These are phyloP conservation scores for Kitagawia praeruptora DNA, from an alignment of 129 eudicot genomes.

Conservation along the genomic window DNA sequence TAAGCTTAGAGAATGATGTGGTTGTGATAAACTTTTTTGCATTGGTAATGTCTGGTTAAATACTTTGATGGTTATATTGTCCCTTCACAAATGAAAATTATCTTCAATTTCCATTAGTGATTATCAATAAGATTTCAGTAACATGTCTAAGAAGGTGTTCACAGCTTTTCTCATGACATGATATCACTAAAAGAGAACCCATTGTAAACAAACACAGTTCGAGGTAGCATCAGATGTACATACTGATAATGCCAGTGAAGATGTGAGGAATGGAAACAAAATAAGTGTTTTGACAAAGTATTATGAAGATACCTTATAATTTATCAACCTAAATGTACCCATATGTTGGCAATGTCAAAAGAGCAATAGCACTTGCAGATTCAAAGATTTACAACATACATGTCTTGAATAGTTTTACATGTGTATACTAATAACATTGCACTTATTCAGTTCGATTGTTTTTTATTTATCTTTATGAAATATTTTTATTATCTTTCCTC, in stretches of 20 bases:
- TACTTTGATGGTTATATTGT: slow-evolving; percentile 14
- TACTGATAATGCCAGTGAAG: background rate
- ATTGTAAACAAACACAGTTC: background rate
- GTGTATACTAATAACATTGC: background rate
- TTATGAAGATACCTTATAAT: background rate
- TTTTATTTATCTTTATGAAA: too few species aligned
- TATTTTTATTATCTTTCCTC: too few species aligned
- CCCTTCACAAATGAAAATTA: slow-evolving; percentile 4
- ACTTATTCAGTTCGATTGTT: too few species aligned
- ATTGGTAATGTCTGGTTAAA: slow-evolving; percentile 42
- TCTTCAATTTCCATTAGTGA: background rate
- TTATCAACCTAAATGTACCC: background rate
- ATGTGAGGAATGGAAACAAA: background rate
- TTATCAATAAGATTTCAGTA: background rate
- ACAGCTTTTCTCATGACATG: background rate
- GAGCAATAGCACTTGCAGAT: background rate
- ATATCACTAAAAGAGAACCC: background rate
- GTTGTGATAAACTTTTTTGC: slow-evolving; percentile 86
- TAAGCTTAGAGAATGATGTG: slow-evolving; percentile 49
- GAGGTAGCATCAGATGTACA: background rate
- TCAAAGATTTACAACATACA: background rate
- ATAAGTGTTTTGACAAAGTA: background rate
- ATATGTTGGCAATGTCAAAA: background rate
- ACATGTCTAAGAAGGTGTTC: background rate
- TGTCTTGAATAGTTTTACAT: background rate